Conservation (phyloP, 805 yeast genomes). For the Millerago galiae region DNA sequence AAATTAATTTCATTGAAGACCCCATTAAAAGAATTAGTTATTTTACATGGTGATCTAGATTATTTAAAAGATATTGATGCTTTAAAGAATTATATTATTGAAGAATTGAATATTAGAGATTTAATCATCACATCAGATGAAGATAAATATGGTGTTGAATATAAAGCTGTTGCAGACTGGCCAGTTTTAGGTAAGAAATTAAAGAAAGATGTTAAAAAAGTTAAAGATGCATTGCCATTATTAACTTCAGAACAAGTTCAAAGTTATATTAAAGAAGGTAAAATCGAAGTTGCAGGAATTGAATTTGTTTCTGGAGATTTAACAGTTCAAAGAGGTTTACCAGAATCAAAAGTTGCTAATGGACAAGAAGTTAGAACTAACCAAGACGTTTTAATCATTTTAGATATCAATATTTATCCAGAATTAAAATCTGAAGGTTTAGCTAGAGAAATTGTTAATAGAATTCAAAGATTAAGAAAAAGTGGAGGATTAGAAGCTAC, state of each 20-base stretch:
- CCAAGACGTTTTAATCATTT: conserved; percentile 80
- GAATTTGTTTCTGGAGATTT: conserved; percentile 82
- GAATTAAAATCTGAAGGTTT: conserved; percentile 90
- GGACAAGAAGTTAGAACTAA: conserved; percentile 88
- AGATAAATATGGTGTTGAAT: conserved; percentile 83
- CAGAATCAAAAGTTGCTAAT: conserved; percentile 51
- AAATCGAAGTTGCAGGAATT: conserved; percentile 83
- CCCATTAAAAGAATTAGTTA: conserved; percentile 83
- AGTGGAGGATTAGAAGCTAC: conserved; percentile 92
- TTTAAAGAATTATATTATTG: conserved; percentile 71
- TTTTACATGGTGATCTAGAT: conserved; percentile 69
- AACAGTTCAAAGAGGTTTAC: conserved; percentile 83
- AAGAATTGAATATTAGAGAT: conserved; percentile 90
- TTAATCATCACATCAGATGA: conserved; percentile 86
- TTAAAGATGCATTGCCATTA: conserved; percentile 85
- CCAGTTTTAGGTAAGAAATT: conserved; percentile 96
- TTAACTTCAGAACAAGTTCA: conserved; percentile 81
- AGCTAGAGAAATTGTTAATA: conserved; percentile 93
- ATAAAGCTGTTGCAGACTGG: conserved; percentile 97
- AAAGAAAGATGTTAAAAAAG: conserved; percentile 88
- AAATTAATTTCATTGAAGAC: conserved; percentile 89
- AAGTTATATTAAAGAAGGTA: conserved; percentile 62
- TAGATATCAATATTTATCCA: conserved; percentile 82
- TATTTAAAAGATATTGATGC: conserved; percentile 76
- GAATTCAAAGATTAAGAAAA: conserved; percentile 96